A percentile compares a stretch with the other conserved stretches of the same genome.
Evolutionary conservation across 139 green algal genomes (phyloP).

Genomic region (Coelastrella sp.): DNA sequence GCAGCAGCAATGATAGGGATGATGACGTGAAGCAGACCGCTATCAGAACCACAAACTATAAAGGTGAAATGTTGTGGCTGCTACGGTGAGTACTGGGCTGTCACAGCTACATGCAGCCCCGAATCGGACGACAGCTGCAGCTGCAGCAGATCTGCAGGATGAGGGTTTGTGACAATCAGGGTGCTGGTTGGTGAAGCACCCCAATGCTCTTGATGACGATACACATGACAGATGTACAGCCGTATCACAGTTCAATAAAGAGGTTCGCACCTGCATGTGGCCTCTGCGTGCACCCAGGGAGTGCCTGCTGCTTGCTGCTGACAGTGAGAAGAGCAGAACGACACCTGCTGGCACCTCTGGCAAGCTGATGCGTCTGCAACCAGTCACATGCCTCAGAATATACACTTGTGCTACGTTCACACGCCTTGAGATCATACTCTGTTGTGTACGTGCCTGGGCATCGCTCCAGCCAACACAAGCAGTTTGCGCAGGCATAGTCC

Average conservation of each 20-base stretch:
- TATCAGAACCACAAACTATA: too few species aligned
- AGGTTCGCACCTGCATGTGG: conserved; percentile 57
- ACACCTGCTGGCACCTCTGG: conserved; percentile 51
- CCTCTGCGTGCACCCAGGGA: conserved; percentile 57
- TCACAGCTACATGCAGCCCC: too few species aligned
- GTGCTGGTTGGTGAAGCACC: too few species aligned
- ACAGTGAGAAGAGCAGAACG: conserved; percentile 64
- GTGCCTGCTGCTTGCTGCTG: conserved; percentile 34
- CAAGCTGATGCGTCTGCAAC: conserved; percentile 48
- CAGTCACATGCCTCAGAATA: neutral
- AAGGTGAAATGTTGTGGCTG: too few species aligned
- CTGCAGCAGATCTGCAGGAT: too few species aligned
- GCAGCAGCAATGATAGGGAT: neutral
- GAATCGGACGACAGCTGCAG: too few species aligned
- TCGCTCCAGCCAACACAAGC: conserved; percentile 44
- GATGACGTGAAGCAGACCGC: too few species aligned
- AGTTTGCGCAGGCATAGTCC: conserved; percentile 48
- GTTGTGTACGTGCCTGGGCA: neutral
- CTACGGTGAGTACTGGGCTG: too few species aligned
- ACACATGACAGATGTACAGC: too few species aligned
- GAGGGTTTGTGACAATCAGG: too few species aligned
- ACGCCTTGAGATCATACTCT: neutral
- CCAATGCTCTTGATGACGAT: too few species aligned
- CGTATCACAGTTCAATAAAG: too few species aligned
- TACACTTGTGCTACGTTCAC: neutral